Conservation (phyloP, 1,284 basidiomycete genomes). For the Ustilago trichophora region DNA sequence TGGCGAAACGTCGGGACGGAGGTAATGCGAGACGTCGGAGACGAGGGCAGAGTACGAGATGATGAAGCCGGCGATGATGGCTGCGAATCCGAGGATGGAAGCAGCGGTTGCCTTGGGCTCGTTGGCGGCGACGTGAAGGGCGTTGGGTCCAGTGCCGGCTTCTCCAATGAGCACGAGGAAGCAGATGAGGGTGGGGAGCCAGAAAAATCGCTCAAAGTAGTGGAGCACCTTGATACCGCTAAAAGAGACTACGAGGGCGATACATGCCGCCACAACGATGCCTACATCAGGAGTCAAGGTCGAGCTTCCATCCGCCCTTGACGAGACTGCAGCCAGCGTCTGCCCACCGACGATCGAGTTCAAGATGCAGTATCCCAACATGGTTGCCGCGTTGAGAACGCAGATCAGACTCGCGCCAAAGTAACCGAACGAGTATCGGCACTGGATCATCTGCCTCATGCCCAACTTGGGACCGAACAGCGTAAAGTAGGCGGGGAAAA, state of each 20-base stretch:
- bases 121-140: constrained; percentile 69
- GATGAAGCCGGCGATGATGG: constrained; percentile 73
- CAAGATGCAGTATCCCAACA: constrained; percentile 70
- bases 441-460: constrained; percentile 73
- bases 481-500: constrained; percentile 53
- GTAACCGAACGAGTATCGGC: constrained; percentile 73
- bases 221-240: constrained; percentile 80
- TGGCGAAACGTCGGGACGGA: constrained; percentile 69
- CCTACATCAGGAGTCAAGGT: constrained; percentile 73
- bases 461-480: constrained; percentile 73
- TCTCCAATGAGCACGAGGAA: constrained; percentile 72
- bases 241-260: constrained; percentile 82
- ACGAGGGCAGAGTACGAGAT: constrained; percentile 69
- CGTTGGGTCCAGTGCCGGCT: constrained; percentile 71
- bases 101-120: constrained; percentile 69
- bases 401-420: constrained; percentile 72
- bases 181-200: constrained; percentile 80
- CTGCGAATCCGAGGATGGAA: constrained; percentile 71
- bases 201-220: constrained; percentile 75
- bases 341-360: constrained; percentile 71
- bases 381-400: constrained; percentile 63
- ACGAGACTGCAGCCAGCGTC: constrained; percentile 68
- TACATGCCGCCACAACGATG: constrained; percentile 82
- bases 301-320: constrained; percentile 25
- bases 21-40: constrained; percentile 66